These are phyloP conservation scores for Monosporascus sp. DNA, from an alignment of 2,329 filamentous ascomycete genomes.

Conservation along the genomic window DNA sequence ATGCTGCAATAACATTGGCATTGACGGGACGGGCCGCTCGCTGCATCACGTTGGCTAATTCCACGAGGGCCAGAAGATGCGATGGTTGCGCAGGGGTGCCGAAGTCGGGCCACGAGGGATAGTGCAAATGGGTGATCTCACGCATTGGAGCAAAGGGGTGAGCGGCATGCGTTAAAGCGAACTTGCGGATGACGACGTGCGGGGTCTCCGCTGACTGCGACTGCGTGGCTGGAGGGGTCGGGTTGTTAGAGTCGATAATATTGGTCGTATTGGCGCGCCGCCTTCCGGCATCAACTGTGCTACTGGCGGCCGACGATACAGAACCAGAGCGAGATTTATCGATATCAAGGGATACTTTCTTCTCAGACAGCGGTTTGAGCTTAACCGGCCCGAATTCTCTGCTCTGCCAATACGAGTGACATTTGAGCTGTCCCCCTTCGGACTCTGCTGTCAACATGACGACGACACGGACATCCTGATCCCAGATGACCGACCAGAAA, in stretches of 20 bases:
- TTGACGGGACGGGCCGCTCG: constrained; percentile 48
- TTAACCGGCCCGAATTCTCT: constrained; percentile 73
- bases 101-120: constrained; percentile 96
- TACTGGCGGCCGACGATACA: constrained; percentile 25
- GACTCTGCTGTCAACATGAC: constrained; percentile 95
- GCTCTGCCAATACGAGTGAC: constrained; percentile 86
- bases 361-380: constrained; percentile 74
- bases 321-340: constrained; percentile 42
- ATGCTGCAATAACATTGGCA: constrained; percentile 31
- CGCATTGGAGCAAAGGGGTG: constrained; percentile 81
- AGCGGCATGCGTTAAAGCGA: constrained; percentile 70
- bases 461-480: constrained; percentile 89
- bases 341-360: constrained; percentile 72
- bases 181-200: constrained; percentile 79
- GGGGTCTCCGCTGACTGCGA: constrained; percentile 51
- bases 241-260: constrained; percentile 30
- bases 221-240: constrained; percentile 21
- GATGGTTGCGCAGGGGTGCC: constrained; percentile 84
- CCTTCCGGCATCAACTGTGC: constrained; percentile 35
- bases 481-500: constrained; percentile 97
- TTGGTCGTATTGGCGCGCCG: constrained; percentile 51
- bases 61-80: constrained; percentile 83
- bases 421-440: constrained; percentile 90
- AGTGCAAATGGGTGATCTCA: constrained; percentile 92
- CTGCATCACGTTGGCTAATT: constrained; percentile 75